phyloP scores from a whole-genome alignment of 768 basidiomycete genomes.

The Asterophora lycoperdoides region DNA sequence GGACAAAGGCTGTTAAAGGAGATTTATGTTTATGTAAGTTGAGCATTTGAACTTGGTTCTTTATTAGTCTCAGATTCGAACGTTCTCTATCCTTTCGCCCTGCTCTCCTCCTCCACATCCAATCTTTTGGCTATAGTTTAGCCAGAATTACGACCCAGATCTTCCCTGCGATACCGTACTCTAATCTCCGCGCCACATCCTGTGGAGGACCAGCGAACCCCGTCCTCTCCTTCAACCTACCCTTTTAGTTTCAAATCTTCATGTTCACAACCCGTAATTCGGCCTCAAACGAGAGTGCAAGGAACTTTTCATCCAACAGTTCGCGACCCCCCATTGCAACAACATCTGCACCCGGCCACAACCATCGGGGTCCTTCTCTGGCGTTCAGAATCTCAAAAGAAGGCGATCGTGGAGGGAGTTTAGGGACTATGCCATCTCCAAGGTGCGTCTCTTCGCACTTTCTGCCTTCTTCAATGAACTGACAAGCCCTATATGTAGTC shows the following conservation, averaged over 20 bases:
- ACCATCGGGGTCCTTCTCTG: slow-evolving; percentile 7
- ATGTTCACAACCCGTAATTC: slow-evolving; percentile 9
- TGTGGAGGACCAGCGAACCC: slow-evolving; percentile 7
- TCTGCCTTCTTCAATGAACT: not conserved
- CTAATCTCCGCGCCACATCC: slow-evolving; percentile 11
- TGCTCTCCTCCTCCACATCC: slow-evolving; percentile 10
- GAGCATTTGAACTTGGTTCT: slow-evolving; percentile 15
- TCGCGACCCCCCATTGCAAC: not conserved
- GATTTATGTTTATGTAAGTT: slow-evolving; percentile 12
- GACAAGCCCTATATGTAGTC: slow-evolving; percentile 11
- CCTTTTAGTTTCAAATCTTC: slow-evolving; percentile 8
- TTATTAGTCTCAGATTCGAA: slow-evolving; percentile 18
- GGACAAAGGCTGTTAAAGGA: slow-evolving; percentile 1
- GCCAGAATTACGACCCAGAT: slow-evolving; percentile 1
- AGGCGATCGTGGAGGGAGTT: slow-evolving; percentile 3
- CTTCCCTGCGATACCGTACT: slow-evolving; percentile 12
- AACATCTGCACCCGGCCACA: not conserved
- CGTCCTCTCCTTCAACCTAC: not conserved
- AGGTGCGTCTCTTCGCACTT: slow-evolving; percentile 12
- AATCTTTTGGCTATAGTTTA: not conserved
- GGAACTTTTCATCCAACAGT: slow-evolving; percentile 2
- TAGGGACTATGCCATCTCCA: slow-evolving; percentile 5
- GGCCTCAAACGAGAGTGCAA: slow-evolving; percentile 3
- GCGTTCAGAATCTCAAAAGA: slow-evolving; percentile 6
- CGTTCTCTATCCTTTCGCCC: slow-evolving; percentile 11